Evolutionary conservation across 1,139 yeast genomes (phyloP).

Genomic region (Suhomyces yuchorum): DNA sequence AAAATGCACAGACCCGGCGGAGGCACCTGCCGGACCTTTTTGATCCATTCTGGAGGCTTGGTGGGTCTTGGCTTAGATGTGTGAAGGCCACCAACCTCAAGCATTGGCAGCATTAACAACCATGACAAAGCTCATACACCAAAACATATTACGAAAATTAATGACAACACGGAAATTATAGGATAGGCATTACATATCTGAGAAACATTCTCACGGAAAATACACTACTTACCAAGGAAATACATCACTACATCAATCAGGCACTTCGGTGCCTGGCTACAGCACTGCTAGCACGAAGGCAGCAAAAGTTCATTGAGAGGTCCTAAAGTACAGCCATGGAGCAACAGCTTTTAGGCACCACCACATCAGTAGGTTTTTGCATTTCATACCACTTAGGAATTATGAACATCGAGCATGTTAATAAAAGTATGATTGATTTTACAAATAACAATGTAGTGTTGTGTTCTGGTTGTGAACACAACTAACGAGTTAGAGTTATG

Average conservation of each 20-base stretch:
- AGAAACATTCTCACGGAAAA: too few species aligned
- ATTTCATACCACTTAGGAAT: not conserved
- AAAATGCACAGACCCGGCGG: constrained; percentile 4
- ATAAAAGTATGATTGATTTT: not conserved
- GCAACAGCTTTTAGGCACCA: too few species aligned
- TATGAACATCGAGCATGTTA: not conserved
- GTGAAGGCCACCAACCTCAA: too few species aligned
- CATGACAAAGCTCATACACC: too few species aligned
- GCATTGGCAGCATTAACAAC: too few species aligned
- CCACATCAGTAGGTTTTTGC: too few species aligned
- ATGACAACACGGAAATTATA: not conserved
- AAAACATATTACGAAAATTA: not conserved
- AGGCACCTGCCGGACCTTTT: constrained; percentile 28
- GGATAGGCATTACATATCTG: not conserved
- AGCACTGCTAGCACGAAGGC: too few species aligned
- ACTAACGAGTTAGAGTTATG: not conserved
- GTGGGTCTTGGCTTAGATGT: constrained; percentile 22
- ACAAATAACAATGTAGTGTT: not conserved
- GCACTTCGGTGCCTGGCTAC: too few species aligned
- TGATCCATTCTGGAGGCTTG: constrained; percentile 38
- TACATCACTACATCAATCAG: too few species aligned
- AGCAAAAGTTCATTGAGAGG: too few species aligned
- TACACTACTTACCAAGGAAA: too few species aligned
- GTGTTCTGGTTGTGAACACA: not conserved
- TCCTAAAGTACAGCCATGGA: too few species aligned